Base-by-base conservation (phyloP, 1,284 basidiomycete species). In the Cronartium quercuum region DNA sequence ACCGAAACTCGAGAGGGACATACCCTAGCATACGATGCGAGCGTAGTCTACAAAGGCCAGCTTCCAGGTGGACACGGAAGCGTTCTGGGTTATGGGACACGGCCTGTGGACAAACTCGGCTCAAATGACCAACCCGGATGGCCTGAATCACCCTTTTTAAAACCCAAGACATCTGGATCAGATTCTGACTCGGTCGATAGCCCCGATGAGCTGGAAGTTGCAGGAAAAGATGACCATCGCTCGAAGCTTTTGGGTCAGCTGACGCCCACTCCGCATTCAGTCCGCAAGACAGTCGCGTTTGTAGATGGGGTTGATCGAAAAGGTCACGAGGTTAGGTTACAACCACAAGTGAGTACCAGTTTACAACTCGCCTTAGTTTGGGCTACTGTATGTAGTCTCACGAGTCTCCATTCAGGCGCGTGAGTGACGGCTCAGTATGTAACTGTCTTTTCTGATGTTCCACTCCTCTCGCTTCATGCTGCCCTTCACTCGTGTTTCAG, bases 301-400 rank as follows among this genome's bases (percentile, higher is more conserved):
- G 51, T 55, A 55, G 51, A 24, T 2, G 51, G 7, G 29, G 29
- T 18, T 55, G 51, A 55, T 55, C 51, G 29, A 21, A 18, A 55
- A 55, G 51, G 51, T 24, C 51, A 55, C 51, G 51, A 55, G 51
- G 4, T 2, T 55, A 55, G 51, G 51, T 55, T 55, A 55, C 51
- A 55, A 55, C 29, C 51, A 55, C 51, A 55, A 55, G 51, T 55
- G 51, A 55, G 51, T 55, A 55, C 51, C n/a, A 55, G n/a, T 55
- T 24, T 55, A n/a, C n/a, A n/a, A n/a, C n/a, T n/a, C n/a, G n/a
- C n/a, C n/a, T n/a, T n/a, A n/a, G n/a, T n/a, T n/a, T n/a, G n/a
- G n/a, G n/a, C n/a, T n/a, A n/a, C n/a, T n/a, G n/a, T 6, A n/a
- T 21, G 51, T 55, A 55, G 51, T 55, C 51, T 55, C 51, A n/a